Base-by-base conservation (phyloP, 202 grass and related monocot species). In the Sporobolus alterniflorus region DNA sequence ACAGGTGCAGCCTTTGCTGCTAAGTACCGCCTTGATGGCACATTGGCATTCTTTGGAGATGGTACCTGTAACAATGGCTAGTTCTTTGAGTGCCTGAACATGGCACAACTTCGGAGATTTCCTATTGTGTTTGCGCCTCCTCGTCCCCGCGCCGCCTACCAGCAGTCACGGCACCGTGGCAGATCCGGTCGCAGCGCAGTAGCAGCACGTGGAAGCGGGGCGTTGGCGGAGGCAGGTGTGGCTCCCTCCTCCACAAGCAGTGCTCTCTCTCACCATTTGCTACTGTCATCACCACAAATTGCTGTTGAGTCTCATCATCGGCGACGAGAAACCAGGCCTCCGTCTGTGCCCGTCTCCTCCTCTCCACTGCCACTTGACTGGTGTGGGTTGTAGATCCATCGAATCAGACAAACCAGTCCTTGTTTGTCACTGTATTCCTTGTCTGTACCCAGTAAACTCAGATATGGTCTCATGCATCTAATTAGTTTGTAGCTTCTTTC, bases 71-170 rank as follows among this genome's bases (percentile, higher is more conserved):
- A 98, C 73, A 98, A 95, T 3, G 96, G 96, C 6, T 92, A 98
- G 76, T 95, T 98, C 82, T 98, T 98, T 78, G 92, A 98, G 90
- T 98, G 96, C 84, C 82, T 98, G 21, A 98, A 98, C 91, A 98
- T 98, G 96, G 96, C 96, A 20, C 96, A 98, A 39, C 89, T 98
- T n/a, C 96, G 96, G 96, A 99, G 94, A 81, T 86, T 99, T 39
- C 96, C 96, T 64, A 99, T 99, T 21, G 80, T 99, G 46, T 96
- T 99, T 94, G 96, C n/a, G n/a, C n/a, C n/a, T n/a, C n/a, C n/a
- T n/a, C n/a, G n/a, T n/a, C n/a, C n/a, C n/a, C n/a, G n/a, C n/a
- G n/a, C n/a, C n/a, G n/a, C n/a, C n/a, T n/a, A n/a, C n/a, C n/a
- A n/a, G n/a, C n/a, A n/a, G n/a, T n/a, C n/a, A n/a, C n/a, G n/a